These are phyloP conservation scores for Wallacemonas sp. DNA, from an alignment of 208 protist species.

Conservation along the genomic window DNA sequence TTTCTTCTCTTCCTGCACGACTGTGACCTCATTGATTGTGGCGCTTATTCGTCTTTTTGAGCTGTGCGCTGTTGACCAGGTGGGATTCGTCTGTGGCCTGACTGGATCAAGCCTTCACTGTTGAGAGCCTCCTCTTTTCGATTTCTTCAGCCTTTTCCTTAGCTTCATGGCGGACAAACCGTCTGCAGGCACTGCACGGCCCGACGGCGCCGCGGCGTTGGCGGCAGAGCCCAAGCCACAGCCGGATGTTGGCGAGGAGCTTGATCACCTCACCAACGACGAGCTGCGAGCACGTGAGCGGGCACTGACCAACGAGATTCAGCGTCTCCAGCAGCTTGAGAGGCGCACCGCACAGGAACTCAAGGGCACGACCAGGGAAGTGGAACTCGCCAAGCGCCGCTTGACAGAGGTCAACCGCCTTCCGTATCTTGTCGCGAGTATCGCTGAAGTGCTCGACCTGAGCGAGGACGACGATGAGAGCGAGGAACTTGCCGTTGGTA, in stretches of 20 bases:
- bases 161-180: slow-evolving; percentile 6
- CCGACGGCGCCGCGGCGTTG: slow-evolving; percentile 13
- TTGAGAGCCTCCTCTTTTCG: too few species aligned
- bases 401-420: slow-evolving; percentile 84
- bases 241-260: slow-evolving; percentile 52
- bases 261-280: slow-evolving; percentile 74
- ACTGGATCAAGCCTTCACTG: too few species aligned
- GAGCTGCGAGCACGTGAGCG: slow-evolving; percentile 57
- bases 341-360: slow-evolving; percentile 55
- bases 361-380: slow-evolving; percentile 44
- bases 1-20: too few species aligned
- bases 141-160: neutral
- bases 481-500: slow-evolving; percentile 67
- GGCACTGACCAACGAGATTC: slow-evolving; percentile 67
- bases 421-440: slow-evolving; percentile 85
- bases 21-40: too few species aligned
- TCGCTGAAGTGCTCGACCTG: slow-evolving; percentile 84
- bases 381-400: slow-evolving; percentile 66
- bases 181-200: slow-evolving; percentile 1
- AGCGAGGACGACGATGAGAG: slow-evolving; percentile 74
- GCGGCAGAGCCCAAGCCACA: slow-evolving; percentile 26
- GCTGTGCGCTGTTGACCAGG: too few species aligned
- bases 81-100: too few species aligned
- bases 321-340: slow-evolving; percentile 61
- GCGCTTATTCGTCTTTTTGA: neutral